Evolutionary conservation across 2,329 filamentous ascomycete genomes (phyloP), one percentile per base, ranked within the genome.

Genomic region (Xylaria sp.): DNA sequence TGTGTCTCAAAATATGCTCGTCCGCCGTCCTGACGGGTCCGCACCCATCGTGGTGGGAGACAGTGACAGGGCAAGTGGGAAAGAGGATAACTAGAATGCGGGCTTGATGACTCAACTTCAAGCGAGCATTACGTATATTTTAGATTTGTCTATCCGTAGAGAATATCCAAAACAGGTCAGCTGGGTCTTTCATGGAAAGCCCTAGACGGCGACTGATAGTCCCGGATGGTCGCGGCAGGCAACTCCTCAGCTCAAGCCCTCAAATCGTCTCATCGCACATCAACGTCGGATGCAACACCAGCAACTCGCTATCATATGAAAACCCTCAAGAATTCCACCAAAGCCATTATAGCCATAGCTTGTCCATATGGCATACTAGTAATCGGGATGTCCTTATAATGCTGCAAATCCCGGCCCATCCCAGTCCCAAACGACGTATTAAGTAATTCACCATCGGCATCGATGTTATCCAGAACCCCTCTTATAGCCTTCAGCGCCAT

Each of bases 321-420:
- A 39, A 85, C 85, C 57, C 91, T 84, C 79, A 92, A 77, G 74
- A 91, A 92, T 80, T 95, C 92, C 0, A 91, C 91, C 72, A 94
- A 78, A 0, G 91, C 90, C 90, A 94, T 94, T 71, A 94, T 93
- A 0, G 91, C 92, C 92, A 94, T 94, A 0, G 92, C 91, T 79
- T 94, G 92, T 0, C 92, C 92, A 75, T 94, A 94, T 7, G 92
- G 92, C 92, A 94, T 95, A 74, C 90, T 91, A 2, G 92, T 95
- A 70, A 90, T 81, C 1, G 89, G 86, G 67, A 95, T 94, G 71
- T 92, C 87, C 79, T 91, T 91, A 77, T 95, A 94, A 78, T 93
- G 91, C 80, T 94, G 88, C 76, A 94, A 79, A 66, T 87, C 86
- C 72, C 88, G 84, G 0, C 92, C 92, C 91, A 95, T 94, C 0